These are phyloP conservation scores for Colletotrichum euphorbiae DNA, from an alignment of 2,329 filamentous ascomycete genomes.

Conservation along the genomic window DNA sequence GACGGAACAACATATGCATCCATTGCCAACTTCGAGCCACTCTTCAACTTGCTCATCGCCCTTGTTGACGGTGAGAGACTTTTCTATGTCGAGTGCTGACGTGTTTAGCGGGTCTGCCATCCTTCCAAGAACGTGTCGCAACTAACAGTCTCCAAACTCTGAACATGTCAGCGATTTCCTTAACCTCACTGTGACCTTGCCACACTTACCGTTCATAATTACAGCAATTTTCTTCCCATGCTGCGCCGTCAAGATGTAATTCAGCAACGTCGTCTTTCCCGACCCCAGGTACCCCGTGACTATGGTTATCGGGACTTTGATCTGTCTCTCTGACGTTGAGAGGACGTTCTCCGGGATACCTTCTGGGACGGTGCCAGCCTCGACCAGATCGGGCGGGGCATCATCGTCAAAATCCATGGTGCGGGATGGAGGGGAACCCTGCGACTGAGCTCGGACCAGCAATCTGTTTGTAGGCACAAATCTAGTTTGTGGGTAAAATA, in stretches of 20 bases:
- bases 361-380: conserved; percentile 52
- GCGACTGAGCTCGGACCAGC: conserved; percentile 32
- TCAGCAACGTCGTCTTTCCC: conserved; percentile 93
- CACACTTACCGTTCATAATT: conserved; percentile 82
- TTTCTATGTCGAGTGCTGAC: conserved; percentile 93
- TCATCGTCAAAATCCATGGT: conserved; percentile 75
- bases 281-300: conserved; percentile 94
- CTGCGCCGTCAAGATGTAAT: conserved; percentile 93
- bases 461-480: not conserved
- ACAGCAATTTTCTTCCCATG: conserved; percentile 99
- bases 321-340: conserved; percentile 58
- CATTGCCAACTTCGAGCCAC: conserved; percentile 96
- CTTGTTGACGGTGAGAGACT: conserved; percentile 90
- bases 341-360: conserved; percentile 51
- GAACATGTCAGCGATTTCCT: conserved; percentile 35
- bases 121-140: not conserved
- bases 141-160: conserved; percentile 86
- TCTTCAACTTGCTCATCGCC: conserved; percentile 86
- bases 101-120: not conserved
- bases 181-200: not conserved
- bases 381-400: conserved; percentile 72
- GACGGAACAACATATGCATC: conserved; percentile 97
- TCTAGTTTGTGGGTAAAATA: not conserved
- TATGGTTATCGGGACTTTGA: conserved; percentile 86
- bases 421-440: conserved; percentile 35